Conservation (phyloP, 2,329 filamentous ascomycete genomes). For the Aureobasidium melanogenum region DNA sequence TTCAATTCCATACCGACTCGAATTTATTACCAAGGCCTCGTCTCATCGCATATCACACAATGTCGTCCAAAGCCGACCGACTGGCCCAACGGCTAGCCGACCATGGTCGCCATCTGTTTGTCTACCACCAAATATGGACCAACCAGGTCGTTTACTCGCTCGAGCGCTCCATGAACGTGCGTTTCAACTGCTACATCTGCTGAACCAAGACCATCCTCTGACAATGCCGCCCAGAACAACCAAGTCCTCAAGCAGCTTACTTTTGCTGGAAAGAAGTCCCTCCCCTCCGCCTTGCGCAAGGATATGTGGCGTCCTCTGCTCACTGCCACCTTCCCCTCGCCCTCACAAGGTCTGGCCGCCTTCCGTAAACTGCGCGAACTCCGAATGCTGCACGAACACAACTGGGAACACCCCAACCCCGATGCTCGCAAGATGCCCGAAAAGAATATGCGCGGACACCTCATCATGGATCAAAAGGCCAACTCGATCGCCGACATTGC, state of each 20-base stretch:
- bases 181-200: constrained; percentile 15
- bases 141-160: constrained; percentile 59
- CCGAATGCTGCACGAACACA: constrained; percentile 48
- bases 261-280: constrained; percentile 56
- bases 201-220: constrained; percentile 4
- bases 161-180: constrained; percentile 46
- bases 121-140: constrained; percentile 52
- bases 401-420: constrained; percentile 32
- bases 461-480: constrained; percentile 56
- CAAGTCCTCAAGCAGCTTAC: constrained; percentile 48
- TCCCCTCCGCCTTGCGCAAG: constrained; percentile 48
- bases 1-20: neutral
- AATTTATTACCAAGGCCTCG: neutral
- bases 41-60: neutral
- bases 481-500: constrained; percentile 53
- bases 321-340: constrained; percentile 46
- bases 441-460: constrained; percentile 35
- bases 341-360: constrained; percentile 43
- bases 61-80: neutral
- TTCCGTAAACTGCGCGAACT: constrained; percentile 53
- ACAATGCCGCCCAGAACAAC: constrained; percentile 33
- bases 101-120: constrained; percentile 53
- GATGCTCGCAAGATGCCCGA: neutral
- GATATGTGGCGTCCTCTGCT: constrained; percentile 56
- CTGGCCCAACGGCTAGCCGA: constrained; percentile 30